These are phyloP conservation scores for Sicyos baderoa DNA, from an alignment of 306 rosid genomes.

Conservation along the genomic window DNA sequence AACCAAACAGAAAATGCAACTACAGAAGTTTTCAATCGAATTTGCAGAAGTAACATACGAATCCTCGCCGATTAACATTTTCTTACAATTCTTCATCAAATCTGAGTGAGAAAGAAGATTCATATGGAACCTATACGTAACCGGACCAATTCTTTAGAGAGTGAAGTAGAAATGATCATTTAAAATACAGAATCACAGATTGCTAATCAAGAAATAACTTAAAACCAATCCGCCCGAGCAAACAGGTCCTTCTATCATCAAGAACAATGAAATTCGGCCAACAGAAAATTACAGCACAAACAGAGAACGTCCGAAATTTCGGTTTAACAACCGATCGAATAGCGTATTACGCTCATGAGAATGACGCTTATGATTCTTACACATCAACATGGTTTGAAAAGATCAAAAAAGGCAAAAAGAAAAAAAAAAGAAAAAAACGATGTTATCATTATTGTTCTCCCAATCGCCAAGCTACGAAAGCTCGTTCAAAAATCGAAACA, in stretches of 20 bases:
- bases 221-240: too few relatives aligned
- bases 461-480: not conserved
- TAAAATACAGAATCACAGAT: not conserved
- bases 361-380: not conserved
- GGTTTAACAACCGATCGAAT: not conserved
- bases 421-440: too few relatives aligned
- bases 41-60: not conserved
- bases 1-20: conserved; percentile 5
- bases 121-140: not conserved
- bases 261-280: not conserved
- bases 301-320: not conserved
- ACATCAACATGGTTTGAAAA: not conserved
- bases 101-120: not conserved
- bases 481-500: not conserved
- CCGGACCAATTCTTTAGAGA: not conserved
- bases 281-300: not conserved
- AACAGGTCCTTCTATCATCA: too few relatives aligned
- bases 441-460: not conserved
- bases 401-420: not conserved
- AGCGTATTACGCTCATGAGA: not conserved
- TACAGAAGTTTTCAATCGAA: not conserved
- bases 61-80: not conserved
- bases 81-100: conserved; percentile 1
- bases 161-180: not conserved
- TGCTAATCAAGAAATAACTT: not conserved